Base-by-base conservation (phyloP, 2,329 filamentous ascomycete genomes). In the Phialophora expanda region DNA sequence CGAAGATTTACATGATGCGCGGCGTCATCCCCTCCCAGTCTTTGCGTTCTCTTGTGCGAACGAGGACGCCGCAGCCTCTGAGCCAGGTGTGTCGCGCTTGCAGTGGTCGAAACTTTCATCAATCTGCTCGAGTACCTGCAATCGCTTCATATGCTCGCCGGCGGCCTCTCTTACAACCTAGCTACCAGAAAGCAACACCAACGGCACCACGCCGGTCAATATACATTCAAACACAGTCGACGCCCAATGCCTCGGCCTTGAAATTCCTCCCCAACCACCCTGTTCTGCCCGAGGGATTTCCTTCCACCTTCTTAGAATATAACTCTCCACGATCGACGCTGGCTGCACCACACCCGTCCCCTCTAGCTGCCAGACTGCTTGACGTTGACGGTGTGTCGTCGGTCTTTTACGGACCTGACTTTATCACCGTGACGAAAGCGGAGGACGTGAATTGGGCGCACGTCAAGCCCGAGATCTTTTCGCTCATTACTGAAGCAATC, bases 211-310 rank as follows among this genome's bases (percentile, higher is more conserved):
- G 77, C 66, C 89, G 94, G 70, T 93, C 88, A 26, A 96, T 99
- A 78, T 99, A 98, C 83, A 99, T 99, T 75, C 95, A 99, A 81
- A 98, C 94, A 4, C 94, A 98, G 76, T 87, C 86, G 71, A 99
- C 95, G 1, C 95, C 95, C 28, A 99, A 99, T 79, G 84, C 88
- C n/a, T 93, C 98, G 81, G 85, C 93, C 38, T 85, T 98, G 75
- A 99, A 99, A 81, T 99, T 99, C 81, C 86, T 96, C 46, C 95
- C 95, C 1, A 97, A 97, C 80, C 89, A 92, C 78, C 87, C 86
- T 46, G 88, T 99, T 59, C 86, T 99, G 1, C 94, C 95, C 24
- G 84, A 90, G 70, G 83, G 82, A 60, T 83, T 97, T 69, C 80
- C 86, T 6, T 87, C 89, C 2, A 86, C 92, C 7, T 97, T 93